Evolutionary conservation across 768 basidiomycete genomes (phyloP).

Genomic region (Mycena capillaripes): DNA sequence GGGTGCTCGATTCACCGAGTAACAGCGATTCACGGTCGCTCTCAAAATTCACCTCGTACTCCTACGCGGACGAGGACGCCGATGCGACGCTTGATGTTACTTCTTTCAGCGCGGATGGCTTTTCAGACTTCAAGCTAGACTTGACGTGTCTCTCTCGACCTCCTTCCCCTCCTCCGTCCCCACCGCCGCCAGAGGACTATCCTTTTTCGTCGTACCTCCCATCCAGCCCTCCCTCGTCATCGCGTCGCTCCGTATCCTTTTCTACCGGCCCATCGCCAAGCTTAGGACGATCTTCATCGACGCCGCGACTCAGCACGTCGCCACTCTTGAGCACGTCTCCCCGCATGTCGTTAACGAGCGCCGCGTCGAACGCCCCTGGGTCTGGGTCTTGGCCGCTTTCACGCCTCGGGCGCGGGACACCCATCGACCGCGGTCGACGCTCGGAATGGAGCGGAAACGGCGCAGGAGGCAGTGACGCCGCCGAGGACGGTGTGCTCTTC

Average conservation of each 20-base stretch:
- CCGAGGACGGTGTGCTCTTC: conserved; percentile 62
- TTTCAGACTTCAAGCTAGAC: conserved; percentile 63
- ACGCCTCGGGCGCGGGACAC: conserved; percentile 62
- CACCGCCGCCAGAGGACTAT: conserved; percentile 37
- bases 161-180: conserved; percentile 55
- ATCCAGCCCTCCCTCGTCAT: conserved; percentile 46
- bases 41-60: conserved; percentile 31
- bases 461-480: conserved; percentile 41
- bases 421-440: conserved; percentile 58
- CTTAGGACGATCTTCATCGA: conserved; percentile 34
- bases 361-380: conserved; percentile 43
- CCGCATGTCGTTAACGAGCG: conserved; percentile 17
- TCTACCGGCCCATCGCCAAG: conserved; percentile 50
- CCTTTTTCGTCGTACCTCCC: conserved; percentile 30
- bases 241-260: conserved; percentile 52
- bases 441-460: conserved; percentile 61
- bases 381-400: conserved; percentile 61
- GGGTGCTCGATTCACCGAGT: conserved; percentile 24
- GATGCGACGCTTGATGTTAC: conserved; percentile 29
- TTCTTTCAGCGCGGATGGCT: conserved; percentile 47
- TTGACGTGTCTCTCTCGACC: conserved; percentile 59
- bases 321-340: conserved; percentile 33
- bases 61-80: conserved; percentile 24
- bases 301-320: conserved; percentile 42
- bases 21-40: conserved; percentile 33